Conservation (phyloP, 2,329 filamentous ascomycete genomes). For the Fusarium sp. region DNA sequence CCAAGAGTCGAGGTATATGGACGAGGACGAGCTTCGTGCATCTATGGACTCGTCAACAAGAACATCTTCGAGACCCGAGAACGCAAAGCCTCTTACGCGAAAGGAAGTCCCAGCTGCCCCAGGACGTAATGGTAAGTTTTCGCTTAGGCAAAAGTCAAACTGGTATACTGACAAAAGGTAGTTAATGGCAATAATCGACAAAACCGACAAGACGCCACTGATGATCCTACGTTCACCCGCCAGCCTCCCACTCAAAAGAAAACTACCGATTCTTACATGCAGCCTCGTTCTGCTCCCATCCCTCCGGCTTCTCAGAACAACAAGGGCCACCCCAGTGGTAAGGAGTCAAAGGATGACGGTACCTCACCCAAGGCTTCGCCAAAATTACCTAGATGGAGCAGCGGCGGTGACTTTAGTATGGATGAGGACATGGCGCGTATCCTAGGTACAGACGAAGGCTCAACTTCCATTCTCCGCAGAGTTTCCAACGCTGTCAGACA, state of each 20-base stretch:
- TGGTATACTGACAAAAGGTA: constrained; percentile 22
- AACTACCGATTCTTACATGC: constrained; percentile 62
- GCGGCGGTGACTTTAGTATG: constrained; percentile 87
- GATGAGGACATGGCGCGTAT: constrained; percentile 96
- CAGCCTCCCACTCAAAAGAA: constrained; percentile 36
- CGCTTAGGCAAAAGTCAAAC: neutral
- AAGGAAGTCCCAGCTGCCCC: constrained; percentile 66
- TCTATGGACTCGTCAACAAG: constrained; percentile 54
- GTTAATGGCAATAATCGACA: constrained; percentile 42
- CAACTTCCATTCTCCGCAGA: constrained; percentile 82
- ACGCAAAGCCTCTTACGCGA: constrained; percentile 62
- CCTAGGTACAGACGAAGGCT: constrained; percentile 77
- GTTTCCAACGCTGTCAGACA: constrained; percentile 95
- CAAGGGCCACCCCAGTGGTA: constrained; percentile 48
- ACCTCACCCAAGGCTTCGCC: constrained; percentile 65
- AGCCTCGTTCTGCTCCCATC: constrained; percentile 63
- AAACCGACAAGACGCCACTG: constrained; percentile 32
- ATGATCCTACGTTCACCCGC: constrained; percentile 35
- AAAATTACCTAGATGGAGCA: constrained; percentile 76
- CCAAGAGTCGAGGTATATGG: constrained; percentile 64
- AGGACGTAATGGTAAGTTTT: constrained; percentile 54
- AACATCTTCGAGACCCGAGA: constrained; percentile 50
- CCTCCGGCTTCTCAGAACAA: constrained; percentile 51
- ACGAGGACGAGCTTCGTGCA: constrained; percentile 59
- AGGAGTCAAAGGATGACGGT: constrained; percentile 56